Evolutionary conservation across 2,329 filamentous ascomycete species (phyloP).

Genomic region (Myriosclerotinia curreyana): DNA sequence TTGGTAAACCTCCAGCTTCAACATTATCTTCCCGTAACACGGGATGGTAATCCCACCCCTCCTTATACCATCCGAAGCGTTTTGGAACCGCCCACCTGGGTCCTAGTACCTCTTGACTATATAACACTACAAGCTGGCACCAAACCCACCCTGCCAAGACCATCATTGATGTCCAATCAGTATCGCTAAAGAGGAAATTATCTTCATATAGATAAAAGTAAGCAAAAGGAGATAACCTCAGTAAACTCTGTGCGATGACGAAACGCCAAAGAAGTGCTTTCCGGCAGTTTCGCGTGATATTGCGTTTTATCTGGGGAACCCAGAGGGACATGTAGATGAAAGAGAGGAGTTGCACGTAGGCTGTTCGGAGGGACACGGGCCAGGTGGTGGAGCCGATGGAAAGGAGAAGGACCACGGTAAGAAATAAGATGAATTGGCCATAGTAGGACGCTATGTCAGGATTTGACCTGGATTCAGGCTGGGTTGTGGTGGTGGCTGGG

Average conservation of each 20-base stretch:
- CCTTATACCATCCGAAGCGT: constrained; percentile 55
- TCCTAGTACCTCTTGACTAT: constrained; percentile 78
- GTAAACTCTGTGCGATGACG: constrained; percentile 74
- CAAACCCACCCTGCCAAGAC: constrained; percentile 76
- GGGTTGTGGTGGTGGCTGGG: constrained; percentile 36
- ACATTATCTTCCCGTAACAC: constrained; percentile 78
- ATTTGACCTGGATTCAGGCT: constrained; percentile 26
- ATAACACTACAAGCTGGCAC: constrained; percentile 77
- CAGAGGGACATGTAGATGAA: constrained; percentile 86
- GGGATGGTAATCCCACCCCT: constrained; percentile 93
- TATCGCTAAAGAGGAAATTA: constrained; percentile 77
- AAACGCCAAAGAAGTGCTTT: constrained; percentile 91
- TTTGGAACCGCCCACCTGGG: constrained; percentile 80
- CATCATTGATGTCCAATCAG: constrained; percentile 63
- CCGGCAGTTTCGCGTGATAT: constrained; percentile 85
- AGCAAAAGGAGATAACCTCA: constrained; percentile 74
- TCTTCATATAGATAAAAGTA: constrained; percentile 79
- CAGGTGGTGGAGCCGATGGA: constrained; percentile 59
- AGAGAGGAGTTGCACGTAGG: constrained; percentile 61
- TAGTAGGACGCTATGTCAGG: constrained; percentile 54
- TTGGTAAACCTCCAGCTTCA: constrained; percentile 75
- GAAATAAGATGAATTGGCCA: constrained; percentile 55
- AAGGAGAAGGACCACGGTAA: constrained; percentile 56
- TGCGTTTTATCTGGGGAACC: constrained; percentile 88
- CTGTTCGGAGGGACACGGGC: constrained; percentile 53